Base-by-base conservation (phyloP, 805 yeast genomes). In the Cyberlindnera japonica region DNA sequence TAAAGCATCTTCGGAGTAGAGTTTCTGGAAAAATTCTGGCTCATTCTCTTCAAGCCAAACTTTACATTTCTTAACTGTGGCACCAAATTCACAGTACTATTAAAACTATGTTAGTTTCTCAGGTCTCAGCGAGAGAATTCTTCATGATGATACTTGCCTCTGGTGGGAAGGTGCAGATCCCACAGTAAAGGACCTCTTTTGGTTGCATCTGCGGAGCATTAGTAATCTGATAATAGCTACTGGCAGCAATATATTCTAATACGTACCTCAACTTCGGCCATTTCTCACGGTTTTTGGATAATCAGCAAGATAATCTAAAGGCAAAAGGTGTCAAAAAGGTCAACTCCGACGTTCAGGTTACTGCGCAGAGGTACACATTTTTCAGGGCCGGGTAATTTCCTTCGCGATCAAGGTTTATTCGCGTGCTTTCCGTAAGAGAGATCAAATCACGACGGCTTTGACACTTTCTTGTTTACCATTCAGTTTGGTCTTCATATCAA, bases 11-110 rank as follows among this genome's bases (percentile, higher is more conserved):
- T 71, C 81, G 2, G 76, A 69, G 64, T 90, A 89, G 31, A 86
- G 62, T 47, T 72, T 61, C 22, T 71, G 67, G 54, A 59, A 90
- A 28, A 83, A 58, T 13, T 75, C 83, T 2, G 68, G 63, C 51
- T 87, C 71, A 36, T 72, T 67, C 29, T 74, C 77, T 42, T 74
- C 67, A 32, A 91, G 71, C 95, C 96, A 88, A 17, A 74, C 78
- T 54, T 84, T 87, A 66, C 98, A 90, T 57, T 86, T 78, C 58
- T 81, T 82, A 62, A 85, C 72, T 20, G 80, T 67, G 33, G 83
- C 85, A 11, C 95, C 93, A 58, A 90, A 90, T 59, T 91, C 97
- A 67, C 98, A 90, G 65, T 81, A 90, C 63, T 77, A 19, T 11
- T 6, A 19, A 8, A 14, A 6, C n/a, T 16, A 4, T 24, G 50